A percentile compares a stretch with the other conserved stretches of the same genome.
phyloP scores from a whole-genome alignment of 208 protist genomes.

The Trypanosoma boissoni region DNA sequence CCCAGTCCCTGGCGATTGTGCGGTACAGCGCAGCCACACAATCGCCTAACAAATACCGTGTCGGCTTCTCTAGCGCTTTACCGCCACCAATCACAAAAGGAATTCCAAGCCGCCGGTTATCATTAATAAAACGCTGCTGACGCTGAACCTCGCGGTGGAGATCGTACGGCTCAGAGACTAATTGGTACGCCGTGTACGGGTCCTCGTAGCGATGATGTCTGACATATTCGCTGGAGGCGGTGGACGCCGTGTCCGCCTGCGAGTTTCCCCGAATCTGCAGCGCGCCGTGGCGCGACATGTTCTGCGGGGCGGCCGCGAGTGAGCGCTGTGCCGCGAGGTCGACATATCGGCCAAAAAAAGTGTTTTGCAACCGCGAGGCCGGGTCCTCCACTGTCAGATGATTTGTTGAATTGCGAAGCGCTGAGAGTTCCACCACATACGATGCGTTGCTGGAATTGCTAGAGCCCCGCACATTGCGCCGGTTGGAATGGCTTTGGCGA shows the following conservation, averaged over 20 bases:
- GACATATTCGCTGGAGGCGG: slow-evolving; percentile 26
- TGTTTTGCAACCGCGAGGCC: no score
- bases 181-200: slow-evolving; percentile 28
- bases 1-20: slow-evolving; percentile 68
- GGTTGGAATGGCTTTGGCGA: no score
- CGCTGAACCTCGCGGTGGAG: slow-evolving; percentile 48
- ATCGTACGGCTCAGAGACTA: slow-evolving; percentile 67
- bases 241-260: not conserved
- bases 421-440: not conserved
- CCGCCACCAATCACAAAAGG: slow-evolving; percentile 70
- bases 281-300: not conserved
- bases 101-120: slow-evolving; percentile 54
- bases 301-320: no score
- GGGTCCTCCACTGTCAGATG: no score
- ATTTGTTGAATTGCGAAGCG: not conserved
- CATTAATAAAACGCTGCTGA: slow-evolving; percentile 65
- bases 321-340: no score
- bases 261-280: no score
- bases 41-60: slow-evolving; percentile 78
- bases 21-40: slow-evolving; percentile 71
- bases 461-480: not conserved
- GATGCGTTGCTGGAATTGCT: not conserved
- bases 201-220: slow-evolving; percentile 54
- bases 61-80: slow-evolving; percentile 46
- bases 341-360: no score